phyloP scores from a whole-genome alignment of 495 filamentous ascomycete genomes.

The Annulohypoxylon nitens region DNA sequence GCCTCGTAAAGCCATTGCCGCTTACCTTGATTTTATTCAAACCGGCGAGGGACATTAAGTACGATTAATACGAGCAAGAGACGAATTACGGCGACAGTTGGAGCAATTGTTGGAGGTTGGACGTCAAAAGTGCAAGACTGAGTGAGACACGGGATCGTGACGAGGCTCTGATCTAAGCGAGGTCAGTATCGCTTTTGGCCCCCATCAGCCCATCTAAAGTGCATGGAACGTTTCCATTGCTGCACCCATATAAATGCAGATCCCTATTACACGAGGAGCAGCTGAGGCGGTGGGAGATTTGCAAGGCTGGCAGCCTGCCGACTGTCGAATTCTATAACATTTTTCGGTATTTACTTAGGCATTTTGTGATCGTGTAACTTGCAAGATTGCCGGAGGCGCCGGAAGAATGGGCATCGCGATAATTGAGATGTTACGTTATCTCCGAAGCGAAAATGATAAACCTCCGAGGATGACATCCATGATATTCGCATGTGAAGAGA shows the following conservation, averaged over 20 bases:
- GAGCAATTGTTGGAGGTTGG: neutral
- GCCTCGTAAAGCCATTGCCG: neutral
- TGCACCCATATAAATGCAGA: slow-evolving; percentile 20
- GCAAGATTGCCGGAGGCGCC: neutral
- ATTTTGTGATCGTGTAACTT: too few species aligned
- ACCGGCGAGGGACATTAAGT: neutral
- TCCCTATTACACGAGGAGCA: slow-evolving; percentile 5
- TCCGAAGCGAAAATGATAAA: neutral
- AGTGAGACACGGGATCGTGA: neutral
- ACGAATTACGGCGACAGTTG: neutral
- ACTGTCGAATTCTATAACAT: neutral
- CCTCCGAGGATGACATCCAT: neutral
- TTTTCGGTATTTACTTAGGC: neutral
- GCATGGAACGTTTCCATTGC: slow-evolving; percentile 15
- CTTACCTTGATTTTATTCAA: neutral
- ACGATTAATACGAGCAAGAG: neutral
- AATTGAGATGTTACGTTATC: neutral
- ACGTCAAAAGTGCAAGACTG: neutral
- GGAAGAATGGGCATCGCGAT: neutral
- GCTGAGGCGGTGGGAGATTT: neutral
- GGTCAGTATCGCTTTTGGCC: neutral
- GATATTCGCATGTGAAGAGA: neutral
- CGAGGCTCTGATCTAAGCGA: slow-evolving; percentile 1
- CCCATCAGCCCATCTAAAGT: slow-evolving; percentile 3
- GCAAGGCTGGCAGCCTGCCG: slow-evolving; percentile 4